These are phyloP conservation scores for Aaosphaeria pasadenensis DNA, from an alignment of 2,329 filamentous ascomycete species.

Conservation along the genomic window DNA sequence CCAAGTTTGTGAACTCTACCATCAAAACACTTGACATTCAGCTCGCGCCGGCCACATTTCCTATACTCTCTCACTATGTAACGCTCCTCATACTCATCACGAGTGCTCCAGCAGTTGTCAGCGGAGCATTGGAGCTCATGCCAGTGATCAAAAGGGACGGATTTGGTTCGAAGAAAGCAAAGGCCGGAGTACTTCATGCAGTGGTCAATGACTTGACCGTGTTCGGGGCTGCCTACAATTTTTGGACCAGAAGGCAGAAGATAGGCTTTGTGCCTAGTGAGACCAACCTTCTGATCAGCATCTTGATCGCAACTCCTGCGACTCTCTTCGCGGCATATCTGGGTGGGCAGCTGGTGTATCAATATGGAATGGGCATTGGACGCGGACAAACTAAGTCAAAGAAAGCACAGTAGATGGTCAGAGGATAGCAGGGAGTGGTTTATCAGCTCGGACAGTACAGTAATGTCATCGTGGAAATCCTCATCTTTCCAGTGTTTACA, in stretches of 20 bases:
- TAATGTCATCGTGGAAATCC: too few relatives aligned
- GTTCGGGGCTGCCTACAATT: constrained; percentile 40
- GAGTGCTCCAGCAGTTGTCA: constrained; percentile 28
- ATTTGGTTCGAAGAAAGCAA: constrained; percentile 40
- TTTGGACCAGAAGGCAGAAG: constrained; percentile 38
- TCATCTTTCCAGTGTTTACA: too few relatives aligned
- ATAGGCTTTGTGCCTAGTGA: constrained; percentile 33
- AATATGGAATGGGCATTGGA: constrained; percentile 45
- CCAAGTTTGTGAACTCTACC: constrained; percentile 27
- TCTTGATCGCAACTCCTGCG: constrained; percentile 29
- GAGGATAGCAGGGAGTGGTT: too few relatives aligned
- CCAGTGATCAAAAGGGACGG: constrained; percentile 44
- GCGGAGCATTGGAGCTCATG: constrained; percentile 37
- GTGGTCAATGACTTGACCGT: constrained; percentile 42
- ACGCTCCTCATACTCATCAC: constrained; percentile 39
- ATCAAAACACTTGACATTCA: constrained; percentile 24
- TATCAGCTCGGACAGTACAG: too few relatives aligned
- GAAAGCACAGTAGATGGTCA: constrained; percentile 22
- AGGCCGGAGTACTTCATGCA: constrained; percentile 42
- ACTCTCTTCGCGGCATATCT: constrained; percentile 42
- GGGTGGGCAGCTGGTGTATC: constrained; percentile 44
- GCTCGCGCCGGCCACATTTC: constrained; percentile 29
- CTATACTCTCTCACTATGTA: constrained; percentile 44
- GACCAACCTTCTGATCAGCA: constrained; percentile 38
- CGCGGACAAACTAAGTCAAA: constrained; percentile 22